Base-by-base conservation (phyloP, 139 green algal genomes). In the Chlorella sorokiniana region DNA sequence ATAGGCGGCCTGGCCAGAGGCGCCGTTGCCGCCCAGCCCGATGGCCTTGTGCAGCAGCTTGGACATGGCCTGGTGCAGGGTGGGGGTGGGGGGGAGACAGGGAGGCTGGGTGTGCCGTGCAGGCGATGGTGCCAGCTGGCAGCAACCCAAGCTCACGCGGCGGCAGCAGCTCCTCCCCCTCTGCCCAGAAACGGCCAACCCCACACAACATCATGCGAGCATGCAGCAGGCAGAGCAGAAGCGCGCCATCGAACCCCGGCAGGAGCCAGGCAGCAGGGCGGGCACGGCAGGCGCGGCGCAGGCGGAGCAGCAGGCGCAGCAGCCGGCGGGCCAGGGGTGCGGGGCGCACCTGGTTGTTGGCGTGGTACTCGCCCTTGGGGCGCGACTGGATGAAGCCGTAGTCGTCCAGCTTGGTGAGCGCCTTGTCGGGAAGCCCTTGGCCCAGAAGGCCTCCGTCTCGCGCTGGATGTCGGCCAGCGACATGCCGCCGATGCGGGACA, bases 21-120 rank as follows among this genome's bases (percentile, higher is more conserved):
- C 63, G 35, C 81, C 85, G 52, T 92, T 88, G 76, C 86, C 87
- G 67, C 95, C 94, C 75, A 97, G 86, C 40, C 96, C 93, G 48
- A 99, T 94, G 62, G 96, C 91, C 91, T 99, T 99, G 95, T 99
- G 97, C 91, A 99, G 92, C 78, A 99, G 92, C 94, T 99, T 99
- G 88, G 95, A 87, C 96, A 99, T 99, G 73, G 96, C 91, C 88
- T 79, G 73, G 22, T 6, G 67, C n/a, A 44, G 44, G 27, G 45
- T 51, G 22, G 8, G 22, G 31, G 33, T 22, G 29, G 33, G 44
- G 33, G 18, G 29, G 38, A 38, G 61, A 33, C 11, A 40, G 61
- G 3, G 61, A 45, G 33, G 35, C 10, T 20, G 35, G 9, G 11
- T 68, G 61, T 40, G 23, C 25, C 3, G 61, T 27, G 20, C 10